These are phyloP conservation scores for Ceratocystis ficicola DNA, from an alignment of 2,329 filamentous ascomycete genomes.

Conservation along the genomic window DNA sequence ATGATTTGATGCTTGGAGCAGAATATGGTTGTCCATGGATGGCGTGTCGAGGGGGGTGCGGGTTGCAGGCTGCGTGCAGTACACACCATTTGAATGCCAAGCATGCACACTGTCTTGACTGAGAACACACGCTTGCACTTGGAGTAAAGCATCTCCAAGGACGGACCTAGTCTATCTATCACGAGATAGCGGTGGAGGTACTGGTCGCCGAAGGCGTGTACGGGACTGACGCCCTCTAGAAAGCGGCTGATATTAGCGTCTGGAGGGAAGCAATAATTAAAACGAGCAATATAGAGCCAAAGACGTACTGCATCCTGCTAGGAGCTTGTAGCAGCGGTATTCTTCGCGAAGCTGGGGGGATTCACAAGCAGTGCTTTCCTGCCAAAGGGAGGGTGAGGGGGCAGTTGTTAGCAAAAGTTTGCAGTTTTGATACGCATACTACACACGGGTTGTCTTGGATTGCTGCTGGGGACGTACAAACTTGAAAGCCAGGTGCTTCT, in stretches of 20 bases:
- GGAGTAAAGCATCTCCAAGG: constrained; percentile 20
- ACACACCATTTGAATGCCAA: constrained; percentile 21
- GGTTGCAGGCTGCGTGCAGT: not conserved
- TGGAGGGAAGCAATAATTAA: not conserved
- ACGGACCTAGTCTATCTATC: constrained; percentile 19
- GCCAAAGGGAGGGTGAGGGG: not conserved
- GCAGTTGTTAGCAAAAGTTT: not conserved
- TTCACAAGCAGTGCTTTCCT: constrained; percentile 17
- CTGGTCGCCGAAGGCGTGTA: constrained; percentile 16
- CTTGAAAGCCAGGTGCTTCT: constrained; percentile 15
- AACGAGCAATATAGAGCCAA: not conserved
- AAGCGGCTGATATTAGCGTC: not conserved
- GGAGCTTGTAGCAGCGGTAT: constrained; percentile 17
- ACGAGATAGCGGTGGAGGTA: constrained; percentile 20
- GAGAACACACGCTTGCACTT: constrained; percentile 19
- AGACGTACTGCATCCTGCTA: constrained; percentile 19
- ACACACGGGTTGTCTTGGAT: not conserved
- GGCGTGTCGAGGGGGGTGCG: no score
- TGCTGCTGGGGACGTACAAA: constrained; percentile 10
- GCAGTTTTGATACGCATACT: not conserved
- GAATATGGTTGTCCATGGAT: no score
- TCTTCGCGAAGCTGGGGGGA: constrained; percentile 21
- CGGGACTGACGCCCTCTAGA: constrained; percentile 16
- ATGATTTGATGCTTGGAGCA: no score
- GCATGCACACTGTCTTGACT: constrained; percentile 18